Base-by-base conservation (phyloP, 1,139 yeast genomes). In the Candida sp. region DNA sequence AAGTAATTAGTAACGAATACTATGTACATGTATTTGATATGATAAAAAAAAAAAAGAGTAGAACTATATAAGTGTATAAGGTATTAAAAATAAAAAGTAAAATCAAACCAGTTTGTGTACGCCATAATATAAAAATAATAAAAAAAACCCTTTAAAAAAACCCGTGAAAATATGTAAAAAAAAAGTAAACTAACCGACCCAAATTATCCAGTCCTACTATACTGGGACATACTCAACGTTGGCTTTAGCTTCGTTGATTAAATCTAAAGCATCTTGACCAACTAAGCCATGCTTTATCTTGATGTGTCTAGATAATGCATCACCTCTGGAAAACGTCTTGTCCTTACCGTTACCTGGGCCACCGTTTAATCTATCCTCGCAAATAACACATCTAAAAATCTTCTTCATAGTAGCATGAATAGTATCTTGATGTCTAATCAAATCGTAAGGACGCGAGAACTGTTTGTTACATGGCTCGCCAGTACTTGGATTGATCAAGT, bases 161-260 rank as follows among this genome's bases (percentile, higher is more conserved):
- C 34, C 28, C 28, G 39, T 22, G 27, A 44, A 27, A 42, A 32
- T 17, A 47, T 32, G n/a, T 35, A 35, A 43, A 43, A 34, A n/a
- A 35, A 35, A 44, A 31, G 17, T 25, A 33, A 43, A 26, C 6
- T n/a, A 34, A 22, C 31, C 32, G 17, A 32, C 40, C 11, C 11
- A 12, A 8, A 31, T 27, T 25, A 31, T 3, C 27, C 40, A 37
- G 40, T 23, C 31, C 9, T n/a, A 35, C 42, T 42, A 49, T 44
- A 68, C 72, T 54, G 67, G 63, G 46, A 81, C 77, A 61, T 78
- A 88, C 67, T 88, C 94, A 49, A 88, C 91, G 64, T 88, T 83
- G 58, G 83, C 88, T 67, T 88, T 88, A 11, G 96, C 96, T 59
- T 79, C 84, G 61, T 86, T 85, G 58, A 88, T 85, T 44, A 89